Base-by-base conservation (phyloP, 2,329 filamentous ascomycete genomes). In the Cytospora piceicola region DNA sequence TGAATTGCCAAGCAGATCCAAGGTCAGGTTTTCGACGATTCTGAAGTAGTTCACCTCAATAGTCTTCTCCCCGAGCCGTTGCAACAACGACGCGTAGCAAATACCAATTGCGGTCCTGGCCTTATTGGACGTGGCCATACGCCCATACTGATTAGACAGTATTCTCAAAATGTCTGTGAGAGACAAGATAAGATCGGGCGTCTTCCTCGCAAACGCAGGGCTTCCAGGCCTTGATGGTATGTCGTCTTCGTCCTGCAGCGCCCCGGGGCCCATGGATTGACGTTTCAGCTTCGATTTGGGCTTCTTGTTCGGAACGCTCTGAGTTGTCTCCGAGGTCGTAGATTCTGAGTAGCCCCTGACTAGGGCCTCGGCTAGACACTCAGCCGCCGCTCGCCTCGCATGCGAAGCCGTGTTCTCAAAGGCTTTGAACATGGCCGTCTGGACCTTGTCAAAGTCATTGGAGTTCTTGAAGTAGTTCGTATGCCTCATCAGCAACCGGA, bases 391-490 rank as follows among this genome's bases (percentile, higher is more conserved):
- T 77, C 94, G 91, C 67, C 95, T 87, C 60, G 96, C 92, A 32
- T 89, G 84, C 0, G 88, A 79, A 58, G 89, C 91, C 1, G 88
- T 78, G 42, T 90, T 94, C 71, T 99, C 95, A 67, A 96, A 90
- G 0, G 90, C 86, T 77, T 96, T 98, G 85, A 93, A 95, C 20
- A 96, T 80, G 7, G 90, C 87, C 39, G 85, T 86, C 77, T 94
- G 93, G 24, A 98, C 79, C 75, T 91, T 93, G 71, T 99, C 95
- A 73, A 96, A 97, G 74, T 99, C 95, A 75, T 85, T 89, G 17
- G 90, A 88, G 73, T 96, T 96, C 73, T 93, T 89, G 74, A 98
- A 98, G 75, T 92, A 96, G 0, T 85, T 78, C 0, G 94, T 97
- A 68, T 85, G 81, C 64, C 85, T 88, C 27, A 91, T 80, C 58